Evolutionary conservation across 2,329 filamentous ascomycete species (phyloP).

Genomic region (Microsporum canis): DNA sequence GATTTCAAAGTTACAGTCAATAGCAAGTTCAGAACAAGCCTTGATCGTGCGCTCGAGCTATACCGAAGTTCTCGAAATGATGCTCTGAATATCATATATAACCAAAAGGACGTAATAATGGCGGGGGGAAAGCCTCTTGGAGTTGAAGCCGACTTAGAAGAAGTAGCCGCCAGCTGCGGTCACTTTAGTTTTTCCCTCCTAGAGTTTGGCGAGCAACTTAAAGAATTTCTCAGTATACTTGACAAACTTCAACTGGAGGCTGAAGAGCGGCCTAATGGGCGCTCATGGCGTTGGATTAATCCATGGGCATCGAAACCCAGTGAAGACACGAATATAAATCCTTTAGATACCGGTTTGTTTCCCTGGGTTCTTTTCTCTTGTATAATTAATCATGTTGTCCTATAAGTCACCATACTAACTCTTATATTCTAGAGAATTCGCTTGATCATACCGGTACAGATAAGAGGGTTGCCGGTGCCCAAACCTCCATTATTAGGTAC

Average conservation of each 20-base stretch:
- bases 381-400: background rate
- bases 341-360: background rate
- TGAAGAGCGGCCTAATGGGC: slow-evolving; percentile 49
- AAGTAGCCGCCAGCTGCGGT: slow-evolving; percentile 93
- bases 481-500: background rate
- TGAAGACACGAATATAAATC: background rate
- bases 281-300: slow-evolving; percentile 74
- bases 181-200: slow-evolving; percentile 90
- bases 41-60: slow-evolving; percentile 66
- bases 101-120: slow-evolving; percentile 56
- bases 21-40: slow-evolving; percentile 65
- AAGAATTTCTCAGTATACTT: slow-evolving; percentile 67
- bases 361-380: background rate
- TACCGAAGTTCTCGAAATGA: slow-evolving; percentile 66
- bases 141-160: slow-evolving; percentile 85
- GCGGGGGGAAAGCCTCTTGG: slow-evolving; percentile 55
- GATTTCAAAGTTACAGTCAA: slow-evolving; percentile 62
- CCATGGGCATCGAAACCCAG: slow-evolving; percentile 51
- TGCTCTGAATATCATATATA: slow-evolving; percentile 70
- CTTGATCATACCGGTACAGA: slow-evolving; percentile 8
- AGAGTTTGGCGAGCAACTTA: slow-evolving; percentile 82
- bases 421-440: slow-evolving; percentile 12
- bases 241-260: slow-evolving; percentile 67
- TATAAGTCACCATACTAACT: background rate
- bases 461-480: background rate